Evolutionary conservation across 1,139 yeast species (phyloP).

Genomic region (Spathaspora sp.): DNA sequence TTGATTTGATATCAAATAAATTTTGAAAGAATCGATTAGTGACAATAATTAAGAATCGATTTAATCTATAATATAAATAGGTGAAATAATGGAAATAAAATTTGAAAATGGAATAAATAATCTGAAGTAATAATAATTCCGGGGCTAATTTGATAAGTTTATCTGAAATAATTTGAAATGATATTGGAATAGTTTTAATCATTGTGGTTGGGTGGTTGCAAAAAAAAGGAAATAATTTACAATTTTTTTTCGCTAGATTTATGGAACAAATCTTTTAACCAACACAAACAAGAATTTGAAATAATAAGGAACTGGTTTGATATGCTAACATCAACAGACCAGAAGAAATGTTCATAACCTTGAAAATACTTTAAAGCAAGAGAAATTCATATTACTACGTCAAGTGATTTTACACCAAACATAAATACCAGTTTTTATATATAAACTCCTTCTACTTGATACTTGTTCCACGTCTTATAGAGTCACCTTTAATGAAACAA

Average conservation of each 20-base stretch:
- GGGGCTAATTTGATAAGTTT: conserved; percentile 4
- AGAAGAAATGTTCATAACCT: too few relatives aligned
- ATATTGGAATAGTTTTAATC: conserved; percentile 5
- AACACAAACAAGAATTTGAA: neutral
- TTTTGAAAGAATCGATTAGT: neutral
- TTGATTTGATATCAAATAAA: conserved; percentile 1
- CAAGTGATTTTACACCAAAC: too few relatives aligned
- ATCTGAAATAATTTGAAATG: conserved; percentile 2
- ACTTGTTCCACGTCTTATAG: too few relatives aligned
- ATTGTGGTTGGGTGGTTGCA: neutral
- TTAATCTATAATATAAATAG: neutral
- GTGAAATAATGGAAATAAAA: conserved; percentile 7
- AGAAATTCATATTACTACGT: too few relatives aligned
- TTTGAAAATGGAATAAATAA: neutral
- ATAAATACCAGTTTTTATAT: too few relatives aligned
- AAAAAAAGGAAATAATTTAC: neutral
- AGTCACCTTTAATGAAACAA: too few relatives aligned
- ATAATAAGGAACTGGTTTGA: neutral
- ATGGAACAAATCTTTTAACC: neutral
- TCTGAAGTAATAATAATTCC: conserved; percentile 5
- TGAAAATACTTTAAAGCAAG: too few relatives aligned
- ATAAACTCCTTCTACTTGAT: too few relatives aligned
- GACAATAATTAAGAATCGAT: neutral
- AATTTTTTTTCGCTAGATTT: neutral
- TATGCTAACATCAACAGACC: too few relatives aligned